A percentile compares a stretch with the other conserved stretches of the same genome.
These are phyloP conservation scores for Oryza meridionalis DNA, from an alignment of 176 grass and related monocot species.

Conservation along the genomic window DNA sequence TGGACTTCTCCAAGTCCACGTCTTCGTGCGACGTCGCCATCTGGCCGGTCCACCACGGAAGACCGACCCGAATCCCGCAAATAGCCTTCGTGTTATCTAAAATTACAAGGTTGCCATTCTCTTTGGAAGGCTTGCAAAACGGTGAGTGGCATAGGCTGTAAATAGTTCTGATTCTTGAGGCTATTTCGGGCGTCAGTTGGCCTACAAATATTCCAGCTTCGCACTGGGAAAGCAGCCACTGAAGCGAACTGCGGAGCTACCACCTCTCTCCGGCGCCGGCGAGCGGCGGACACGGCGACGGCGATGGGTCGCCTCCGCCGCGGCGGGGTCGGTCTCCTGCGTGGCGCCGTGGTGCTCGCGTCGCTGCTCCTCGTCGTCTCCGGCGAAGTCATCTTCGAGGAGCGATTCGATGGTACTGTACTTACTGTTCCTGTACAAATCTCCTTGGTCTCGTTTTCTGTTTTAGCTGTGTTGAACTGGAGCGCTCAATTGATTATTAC, in stretches of 20 bases:
- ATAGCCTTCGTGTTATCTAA: neutral
- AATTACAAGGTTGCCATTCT: constrained; percentile 27
- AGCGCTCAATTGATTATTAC: neutral
- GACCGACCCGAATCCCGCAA: neutral
- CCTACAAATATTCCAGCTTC: constrained; percentile 48
- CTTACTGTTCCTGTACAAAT: neutral
- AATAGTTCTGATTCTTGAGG: accelerated
- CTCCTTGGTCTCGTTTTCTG: neutral
- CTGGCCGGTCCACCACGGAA: constrained; percentile 37
- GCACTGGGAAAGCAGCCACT: neutral
- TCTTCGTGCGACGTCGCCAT: constrained; percentile 24
- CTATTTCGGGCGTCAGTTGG: neutral
- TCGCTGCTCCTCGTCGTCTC: constrained; percentile 53
- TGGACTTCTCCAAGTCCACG: constrained; percentile 28
- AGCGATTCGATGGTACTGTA: constrained; percentile 77
- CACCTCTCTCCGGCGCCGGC: neutral
- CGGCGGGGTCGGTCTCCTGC: constrained; percentile 22
- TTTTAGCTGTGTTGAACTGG: neutral
- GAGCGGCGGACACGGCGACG: neutral
- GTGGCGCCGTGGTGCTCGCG: constrained; percentile 29
- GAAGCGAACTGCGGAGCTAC: neutral
- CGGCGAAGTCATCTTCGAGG: constrained; percentile 77
- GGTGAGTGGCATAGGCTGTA: neutral
- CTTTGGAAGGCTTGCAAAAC: accelerated
- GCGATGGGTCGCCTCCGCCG: constrained; percentile 23